phyloP scores from a whole-genome alignment of 768 basidiomycete genomes.

The Suillus alpinus region DNA sequence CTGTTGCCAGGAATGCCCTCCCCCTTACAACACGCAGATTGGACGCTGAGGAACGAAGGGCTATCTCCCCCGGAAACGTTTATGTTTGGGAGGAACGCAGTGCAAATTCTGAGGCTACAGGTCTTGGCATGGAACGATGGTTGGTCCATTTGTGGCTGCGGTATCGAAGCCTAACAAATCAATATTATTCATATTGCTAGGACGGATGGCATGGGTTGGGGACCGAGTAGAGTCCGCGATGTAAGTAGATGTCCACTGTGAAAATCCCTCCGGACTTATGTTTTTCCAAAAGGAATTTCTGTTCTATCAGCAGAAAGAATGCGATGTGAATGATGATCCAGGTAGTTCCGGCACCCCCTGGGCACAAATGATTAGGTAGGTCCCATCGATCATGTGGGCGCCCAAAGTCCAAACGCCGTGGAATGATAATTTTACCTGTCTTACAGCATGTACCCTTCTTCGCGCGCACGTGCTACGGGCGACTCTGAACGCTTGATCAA shows the following conservation, averaged over 20 bases:
- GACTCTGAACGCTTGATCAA: constrained; percentile 47
- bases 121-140: constrained; percentile 87
- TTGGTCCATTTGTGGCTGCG: constrained; percentile 23
- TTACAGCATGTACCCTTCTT: constrained; percentile 36
- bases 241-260: constrained; percentile 14
- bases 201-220: constrained; percentile 79
- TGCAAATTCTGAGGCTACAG: constrained; percentile 76
- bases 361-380: constrained; percentile 72
- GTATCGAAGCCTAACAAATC: neutral
- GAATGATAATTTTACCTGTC: constrained; percentile 11
- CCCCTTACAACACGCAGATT: constrained; percentile 80
- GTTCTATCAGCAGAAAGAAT: constrained; percentile 53
- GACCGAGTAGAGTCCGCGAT: constrained; percentile 70
- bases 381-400: constrained; percentile 33
- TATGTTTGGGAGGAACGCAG: constrained; percentile 90
- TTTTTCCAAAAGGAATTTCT: constrained; percentile 43
- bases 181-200: constrained; percentile 21
- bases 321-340: constrained; percentile 38
- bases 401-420: constrained; percentile 11
- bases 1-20: constrained; percentile 62
- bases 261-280: constrained; percentile 3
- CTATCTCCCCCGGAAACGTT: constrained; percentile 72
- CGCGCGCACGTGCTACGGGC: constrained; percentile 38
- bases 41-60: constrained; percentile 77
- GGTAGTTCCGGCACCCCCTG: constrained; percentile 59